These are phyloP conservation scores for Termitomyces sp. DNA, from an alignment of 768 basidiomycete species.

Conservation along the genomic window DNA sequence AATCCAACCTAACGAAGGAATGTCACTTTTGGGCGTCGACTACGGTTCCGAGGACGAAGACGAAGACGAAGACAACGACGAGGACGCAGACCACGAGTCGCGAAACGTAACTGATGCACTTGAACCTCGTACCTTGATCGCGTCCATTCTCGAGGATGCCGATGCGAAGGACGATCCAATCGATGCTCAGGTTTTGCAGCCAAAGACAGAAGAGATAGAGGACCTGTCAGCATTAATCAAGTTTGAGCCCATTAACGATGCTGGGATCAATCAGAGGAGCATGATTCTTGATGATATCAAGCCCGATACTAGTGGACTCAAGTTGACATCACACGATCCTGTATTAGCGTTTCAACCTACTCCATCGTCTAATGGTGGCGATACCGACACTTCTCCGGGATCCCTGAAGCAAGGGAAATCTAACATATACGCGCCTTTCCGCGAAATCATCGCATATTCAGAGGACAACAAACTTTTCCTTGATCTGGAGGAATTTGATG, in stretches of 20 bases:
- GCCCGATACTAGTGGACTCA: conserved; percentile 41
- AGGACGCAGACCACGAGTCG: conserved; percentile 55
- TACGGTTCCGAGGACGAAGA: conserved; percentile 69
- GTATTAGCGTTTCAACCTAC: conserved; percentile 42
- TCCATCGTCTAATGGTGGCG: conserved; percentile 36
- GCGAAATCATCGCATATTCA: conserved; percentile 61
- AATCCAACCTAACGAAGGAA: conserved; percentile 15
- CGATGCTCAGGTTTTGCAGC: conserved; percentile 24
- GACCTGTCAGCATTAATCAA: conserved; percentile 42
- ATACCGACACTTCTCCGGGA: conserved; percentile 27
- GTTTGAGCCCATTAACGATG: neutral
- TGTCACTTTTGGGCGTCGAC: conserved; percentile 41
- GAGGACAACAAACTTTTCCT: conserved; percentile 52
- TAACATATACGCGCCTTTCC: conserved; percentile 51
- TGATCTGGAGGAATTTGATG: conserved; percentile 38
- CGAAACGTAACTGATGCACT: conserved; percentile 57
- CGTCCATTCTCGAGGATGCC: conserved; percentile 51
- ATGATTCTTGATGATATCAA: conserved; percentile 25
- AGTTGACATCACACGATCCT: conserved; percentile 55
- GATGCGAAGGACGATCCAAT: conserved; percentile 16
- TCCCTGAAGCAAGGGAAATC: conserved; percentile 41
- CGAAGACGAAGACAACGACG: conserved; percentile 52
- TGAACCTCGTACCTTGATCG: conserved; percentile 49
- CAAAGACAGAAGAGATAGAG: conserved; percentile 52
- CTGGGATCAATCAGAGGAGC: conserved; percentile 20